These are phyloP conservation scores for Serendipita sp. DNA, from an alignment of 768 basidiomycete genomes.

Conservation along the genomic window DNA sequence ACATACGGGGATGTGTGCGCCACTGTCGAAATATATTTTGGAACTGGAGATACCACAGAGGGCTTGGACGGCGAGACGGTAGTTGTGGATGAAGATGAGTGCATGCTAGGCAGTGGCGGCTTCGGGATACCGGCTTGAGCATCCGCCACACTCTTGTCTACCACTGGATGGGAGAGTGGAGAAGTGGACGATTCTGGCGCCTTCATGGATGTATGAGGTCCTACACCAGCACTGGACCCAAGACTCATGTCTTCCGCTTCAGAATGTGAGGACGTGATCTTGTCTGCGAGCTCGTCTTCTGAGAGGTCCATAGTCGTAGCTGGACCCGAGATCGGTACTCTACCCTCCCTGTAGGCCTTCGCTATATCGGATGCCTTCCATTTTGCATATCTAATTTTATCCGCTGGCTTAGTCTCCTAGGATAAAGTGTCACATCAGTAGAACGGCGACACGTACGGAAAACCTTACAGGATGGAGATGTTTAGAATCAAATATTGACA, in stretches of 20 bases:
- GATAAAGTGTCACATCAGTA: neutral
- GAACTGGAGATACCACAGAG: neutral
- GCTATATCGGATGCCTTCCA: conserved; percentile 97
- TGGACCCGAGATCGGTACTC: conserved; percentile 65
- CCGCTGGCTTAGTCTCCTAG: conserved; percentile 39
- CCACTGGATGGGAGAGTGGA: neutral
- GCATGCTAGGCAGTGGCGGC: neutral
- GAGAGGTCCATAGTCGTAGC: neutral
- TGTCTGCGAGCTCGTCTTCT: neutral
- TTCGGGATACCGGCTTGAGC: neutral
- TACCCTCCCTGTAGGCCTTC: conserved; percentile 88
- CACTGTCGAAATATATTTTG: neutral
- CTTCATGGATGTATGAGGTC: neutral
- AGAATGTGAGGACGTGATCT: neutral
- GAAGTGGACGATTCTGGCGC: neutral
- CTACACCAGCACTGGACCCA: neutral
- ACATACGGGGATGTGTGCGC: neutral
- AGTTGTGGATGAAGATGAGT: neutral
- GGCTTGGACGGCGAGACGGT: neutral
- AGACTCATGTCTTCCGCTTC: neutral
- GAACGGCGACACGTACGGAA: too few relatives aligned
- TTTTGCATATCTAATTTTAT: conserved; percentile 84
- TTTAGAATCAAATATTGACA: conserved; percentile 47
- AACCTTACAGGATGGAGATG: conserved; percentile 19
- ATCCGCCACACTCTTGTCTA: neutral